Percentiles rank a stretch among this genome's conserved stretches.
Evolutionary conservation across 192 early-diverging fungal genomes (phyloP).

Genomic region (Coemansia sp.): DNA sequence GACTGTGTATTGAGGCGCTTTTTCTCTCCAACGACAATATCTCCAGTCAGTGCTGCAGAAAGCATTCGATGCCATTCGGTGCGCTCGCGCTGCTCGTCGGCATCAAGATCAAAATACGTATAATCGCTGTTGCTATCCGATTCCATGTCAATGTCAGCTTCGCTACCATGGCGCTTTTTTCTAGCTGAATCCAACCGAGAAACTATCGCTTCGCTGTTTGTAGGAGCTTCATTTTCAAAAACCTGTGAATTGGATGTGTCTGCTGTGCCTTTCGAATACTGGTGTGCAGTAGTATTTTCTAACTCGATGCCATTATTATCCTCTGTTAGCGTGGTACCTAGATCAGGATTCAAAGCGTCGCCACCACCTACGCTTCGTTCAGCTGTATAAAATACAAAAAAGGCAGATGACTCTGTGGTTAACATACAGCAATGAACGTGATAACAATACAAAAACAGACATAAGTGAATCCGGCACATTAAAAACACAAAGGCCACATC

Average conservation of each 20-base stretch:
- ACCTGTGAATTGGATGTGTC: constrained; percentile 3
- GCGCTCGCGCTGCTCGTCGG: constrained; percentile 64
- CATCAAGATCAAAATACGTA: constrained; percentile 20
- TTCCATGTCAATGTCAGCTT: not conserved
- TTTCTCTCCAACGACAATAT: constrained; percentile 83
- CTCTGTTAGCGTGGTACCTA: not conserved
- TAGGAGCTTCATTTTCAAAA: constrained; percentile 17
- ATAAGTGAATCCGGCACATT: not conserved
- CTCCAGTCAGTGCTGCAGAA: constrained; percentile 74
- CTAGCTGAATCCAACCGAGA: not conserved
- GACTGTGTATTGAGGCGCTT: constrained; percentile 59
- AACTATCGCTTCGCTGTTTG: not conserved
- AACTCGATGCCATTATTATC: not conserved
- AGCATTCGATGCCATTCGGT: constrained; percentile 87
- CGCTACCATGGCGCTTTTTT: not conserved
- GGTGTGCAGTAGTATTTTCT: not conserved
- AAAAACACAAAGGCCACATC: too few species aligned
- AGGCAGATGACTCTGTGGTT: not conserved
- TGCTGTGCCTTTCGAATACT: not conserved
- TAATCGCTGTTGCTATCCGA: constrained; percentile 1
- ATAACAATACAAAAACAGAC: not conserved
- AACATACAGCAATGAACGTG: not conserved
- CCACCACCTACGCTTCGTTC: not conserved
- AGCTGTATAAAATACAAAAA: not conserved
- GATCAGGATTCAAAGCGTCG: not conserved